Evolutionary conservation across 306 rosid genomes (phyloP).

Genomic region (Vigna angularis): DNA sequence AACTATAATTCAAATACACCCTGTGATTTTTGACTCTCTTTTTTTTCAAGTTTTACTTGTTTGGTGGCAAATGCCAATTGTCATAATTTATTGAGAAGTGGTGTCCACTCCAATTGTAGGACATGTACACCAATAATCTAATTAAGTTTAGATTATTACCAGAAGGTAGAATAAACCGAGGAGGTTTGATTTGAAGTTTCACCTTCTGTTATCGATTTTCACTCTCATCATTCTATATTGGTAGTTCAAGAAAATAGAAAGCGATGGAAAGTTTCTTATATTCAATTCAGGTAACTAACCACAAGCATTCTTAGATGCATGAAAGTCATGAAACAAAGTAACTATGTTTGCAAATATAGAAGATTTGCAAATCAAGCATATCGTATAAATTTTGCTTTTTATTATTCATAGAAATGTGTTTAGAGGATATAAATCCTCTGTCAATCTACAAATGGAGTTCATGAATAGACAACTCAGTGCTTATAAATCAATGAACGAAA

Average conservation of each 20-base stretch:
- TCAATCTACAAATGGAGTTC: slow-evolving; percentile 42
- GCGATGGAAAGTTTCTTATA: slow-evolving; percentile 3
- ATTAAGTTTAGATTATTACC: too few species aligned
- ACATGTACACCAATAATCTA: too few species aligned
- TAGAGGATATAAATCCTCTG: slow-evolving; percentile 26
- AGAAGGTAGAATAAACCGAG: too few species aligned
- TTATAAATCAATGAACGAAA: slow-evolving; percentile 54
- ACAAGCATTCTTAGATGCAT: background rate
- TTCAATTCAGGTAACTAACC: slow-evolving; percentile 13
- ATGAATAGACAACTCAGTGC: slow-evolving; percentile 31
- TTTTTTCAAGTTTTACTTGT: too few species aligned
- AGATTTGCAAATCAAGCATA: slow-evolving; percentile 23
- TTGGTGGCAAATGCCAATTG: too few species aligned
- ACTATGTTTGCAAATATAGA: slow-evolving; percentile 3
- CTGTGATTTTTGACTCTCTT: too few species aligned
- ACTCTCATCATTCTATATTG: too few species aligned
- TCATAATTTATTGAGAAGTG: too few species aligned
- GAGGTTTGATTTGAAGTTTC: too few species aligned
- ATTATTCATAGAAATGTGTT: slow-evolving; percentile 7
- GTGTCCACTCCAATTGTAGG: too few species aligned
- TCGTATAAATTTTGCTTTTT: slow-evolving; percentile 21
- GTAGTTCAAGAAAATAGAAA: background rate
- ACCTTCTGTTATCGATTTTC: too few species aligned
- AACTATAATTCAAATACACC: background rate
- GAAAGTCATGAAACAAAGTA: slow-evolving; percentile 4